Conservation (phyloP, 768 basidiomycete species). For the Flagelloscypha sp. region DNA sequence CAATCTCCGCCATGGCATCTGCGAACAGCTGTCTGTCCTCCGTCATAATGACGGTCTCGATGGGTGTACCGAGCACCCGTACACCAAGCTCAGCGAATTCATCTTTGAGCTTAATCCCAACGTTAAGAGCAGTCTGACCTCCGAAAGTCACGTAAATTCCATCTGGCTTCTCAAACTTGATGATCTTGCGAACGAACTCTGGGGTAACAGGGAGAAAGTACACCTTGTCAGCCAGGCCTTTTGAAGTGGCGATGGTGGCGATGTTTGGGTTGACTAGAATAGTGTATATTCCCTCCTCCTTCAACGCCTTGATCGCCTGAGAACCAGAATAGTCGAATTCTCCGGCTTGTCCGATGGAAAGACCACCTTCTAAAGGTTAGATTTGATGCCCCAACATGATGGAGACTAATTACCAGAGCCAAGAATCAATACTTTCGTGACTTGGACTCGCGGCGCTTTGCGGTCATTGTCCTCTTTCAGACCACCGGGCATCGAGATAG, state of each 20-base stretch:
- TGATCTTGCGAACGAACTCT: conserved; percentile 96
- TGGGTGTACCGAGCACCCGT: conserved; percentile 91
- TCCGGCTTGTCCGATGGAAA: conserved; percentile 98
- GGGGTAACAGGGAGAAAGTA: conserved; percentile 99
- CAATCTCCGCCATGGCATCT: conserved; percentile 89
- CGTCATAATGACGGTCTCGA: conserved; percentile 94
- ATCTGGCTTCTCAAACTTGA: conserved; percentile 97
- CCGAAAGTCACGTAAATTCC: conserved; percentile 99
- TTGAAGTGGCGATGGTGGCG: conserved; percentile 95
- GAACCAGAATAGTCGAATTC: conserved; percentile 99
- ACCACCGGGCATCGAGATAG: conserved; percentile 70
- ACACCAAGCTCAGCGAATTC: conserved; percentile 88
- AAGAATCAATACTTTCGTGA: conserved; percentile 91
- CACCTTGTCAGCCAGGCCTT: conserved; percentile 97
- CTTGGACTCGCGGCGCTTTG: conserved; percentile 62
- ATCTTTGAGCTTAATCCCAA: conserved; percentile 96
- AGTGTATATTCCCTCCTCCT: conserved; percentile 98
- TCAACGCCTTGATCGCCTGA: conserved; percentile 98
- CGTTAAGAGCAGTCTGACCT: conserved; percentile 94
- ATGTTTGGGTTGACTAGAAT: conserved; percentile 99
- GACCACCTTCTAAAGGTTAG: too few relatives aligned
- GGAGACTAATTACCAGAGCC: too few relatives aligned
- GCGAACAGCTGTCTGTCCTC: conserved; percentile 96
- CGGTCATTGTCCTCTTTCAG: conserved; percentile 75
- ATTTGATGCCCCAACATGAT: too few relatives aligned